Evolutionary conservation across 148 eudicot species (phyloP).

Genomic region (Camellia lanceoleosa): DNA sequence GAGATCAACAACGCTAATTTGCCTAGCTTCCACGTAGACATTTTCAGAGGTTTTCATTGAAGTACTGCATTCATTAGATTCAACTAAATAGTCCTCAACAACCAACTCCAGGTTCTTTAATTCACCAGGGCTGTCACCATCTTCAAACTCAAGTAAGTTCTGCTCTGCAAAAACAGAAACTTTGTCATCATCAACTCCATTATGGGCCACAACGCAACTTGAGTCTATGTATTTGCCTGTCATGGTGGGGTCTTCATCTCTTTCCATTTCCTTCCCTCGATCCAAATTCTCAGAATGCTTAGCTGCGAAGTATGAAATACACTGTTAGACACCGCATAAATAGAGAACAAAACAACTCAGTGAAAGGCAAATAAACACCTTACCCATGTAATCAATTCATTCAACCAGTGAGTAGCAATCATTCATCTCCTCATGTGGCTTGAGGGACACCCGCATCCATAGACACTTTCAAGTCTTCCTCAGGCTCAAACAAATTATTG

Average conservation of each 20-base stretch:
- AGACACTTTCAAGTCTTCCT: not conserved
- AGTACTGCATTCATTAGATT: not conserved
- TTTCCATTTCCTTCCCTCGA: slow-evolving; percentile 6
- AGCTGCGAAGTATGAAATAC: not conserved
- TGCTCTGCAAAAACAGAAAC: not conserved
- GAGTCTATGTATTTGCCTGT: not conserved
- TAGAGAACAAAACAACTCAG: not conserved
- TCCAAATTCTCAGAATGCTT: not conserved
- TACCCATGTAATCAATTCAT: not conserved
- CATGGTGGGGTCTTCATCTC: not conserved
- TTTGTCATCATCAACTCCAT: slow-evolving; percentile 7
- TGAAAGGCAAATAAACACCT: not conserved
- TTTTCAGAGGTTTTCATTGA: not conserved
- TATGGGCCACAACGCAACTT: not conserved
- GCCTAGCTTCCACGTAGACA: not conserved
- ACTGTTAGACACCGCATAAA: not conserved
- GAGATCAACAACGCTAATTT: not conserved
- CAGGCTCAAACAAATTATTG: not conserved
- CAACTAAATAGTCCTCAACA: not conserved
- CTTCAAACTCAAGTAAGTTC: not conserved
- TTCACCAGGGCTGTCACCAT: not conserved
- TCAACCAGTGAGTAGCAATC: not conserved
- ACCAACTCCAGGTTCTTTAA: not conserved
- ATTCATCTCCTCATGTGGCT: not conserved
- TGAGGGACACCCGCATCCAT: not conserved